Percentiles rank a stretch among this genome's conserved stretches.
phyloP scores from a whole-genome alignment of 768 basidiomycete species.

The Pleurotus eryngii region DNA sequence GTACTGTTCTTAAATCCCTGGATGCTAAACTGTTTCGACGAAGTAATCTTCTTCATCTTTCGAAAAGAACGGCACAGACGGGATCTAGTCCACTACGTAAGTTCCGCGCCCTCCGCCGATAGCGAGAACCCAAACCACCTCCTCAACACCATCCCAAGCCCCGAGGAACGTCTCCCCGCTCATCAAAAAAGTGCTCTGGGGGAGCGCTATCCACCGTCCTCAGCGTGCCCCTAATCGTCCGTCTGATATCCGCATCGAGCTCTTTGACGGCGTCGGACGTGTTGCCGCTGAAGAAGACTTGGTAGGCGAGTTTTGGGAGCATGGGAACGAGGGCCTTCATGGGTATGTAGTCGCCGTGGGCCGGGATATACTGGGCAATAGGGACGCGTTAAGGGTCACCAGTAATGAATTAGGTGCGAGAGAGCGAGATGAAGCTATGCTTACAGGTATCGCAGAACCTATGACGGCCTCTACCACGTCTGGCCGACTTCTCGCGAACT shows the following conservation, averaged over 20 bases:
- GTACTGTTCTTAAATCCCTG: conserved; percentile 62
- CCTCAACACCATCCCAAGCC: conserved; percentile 46
- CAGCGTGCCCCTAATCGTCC: conserved; percentile 55
- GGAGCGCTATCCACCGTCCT: conserved; percentile 52
- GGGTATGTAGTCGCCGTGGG: conserved; percentile 44
- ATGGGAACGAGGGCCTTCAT: conserved; percentile 32
- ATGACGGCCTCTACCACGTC: conserved; percentile 60
- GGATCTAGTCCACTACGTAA: conserved; percentile 38
- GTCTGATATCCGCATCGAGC: conserved; percentile 51
- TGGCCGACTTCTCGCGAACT: conserved; percentile 64
- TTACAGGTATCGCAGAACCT: conserved; percentile 59
- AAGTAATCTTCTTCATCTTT: conserved; percentile 67
- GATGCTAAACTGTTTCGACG: conserved; percentile 51
- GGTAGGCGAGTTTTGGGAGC: conserved; percentile 59
- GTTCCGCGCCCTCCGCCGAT: background rate
- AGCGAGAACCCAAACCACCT: conserved; percentile 24
- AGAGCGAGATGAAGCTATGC: conserved; percentile 12
- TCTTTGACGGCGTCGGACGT: conserved; percentile 48
- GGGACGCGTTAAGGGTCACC: background rate
- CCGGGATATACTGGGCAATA: conserved; percentile 55
- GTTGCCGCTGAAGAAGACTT: conserved; percentile 55
- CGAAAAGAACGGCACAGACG: conserved; percentile 58
- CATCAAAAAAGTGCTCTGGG: conserved; percentile 50
- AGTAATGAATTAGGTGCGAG: background rate
- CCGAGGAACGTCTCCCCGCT: conserved; percentile 46